phyloP scores from a whole-genome alignment of 768 basidiomycete genomes.

The Rhodocollybia butyracea region DNA sequence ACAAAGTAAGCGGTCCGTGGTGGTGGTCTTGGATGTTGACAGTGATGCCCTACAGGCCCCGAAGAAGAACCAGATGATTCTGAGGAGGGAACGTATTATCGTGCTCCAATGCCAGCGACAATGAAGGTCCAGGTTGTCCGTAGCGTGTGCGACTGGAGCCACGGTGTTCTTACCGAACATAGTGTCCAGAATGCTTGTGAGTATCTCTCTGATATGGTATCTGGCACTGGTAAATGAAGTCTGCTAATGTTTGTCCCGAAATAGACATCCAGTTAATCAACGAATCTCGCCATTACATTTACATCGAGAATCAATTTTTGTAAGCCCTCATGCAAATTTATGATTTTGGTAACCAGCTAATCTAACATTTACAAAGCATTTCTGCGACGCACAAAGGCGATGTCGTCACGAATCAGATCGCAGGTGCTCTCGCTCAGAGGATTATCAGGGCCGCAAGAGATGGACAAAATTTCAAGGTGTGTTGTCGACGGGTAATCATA shows the following conservation, averaged over 20 bases:
- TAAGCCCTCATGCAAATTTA: conserved; percentile 31
- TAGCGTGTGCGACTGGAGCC: conserved; percentile 91
- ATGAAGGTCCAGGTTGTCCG: conserved; percentile 80
- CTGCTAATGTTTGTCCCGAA: not conserved
- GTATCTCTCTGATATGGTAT: conserved; percentile 22
- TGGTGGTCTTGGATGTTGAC: not conserved
- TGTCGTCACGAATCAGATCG: conserved; percentile 81
- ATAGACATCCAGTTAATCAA: conserved; percentile 76
- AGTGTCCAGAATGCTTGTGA: conserved; percentile 93
- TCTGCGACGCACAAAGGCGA: conserved; percentile 64
- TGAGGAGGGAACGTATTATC: conserved; percentile 39
- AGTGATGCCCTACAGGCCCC: not conserved
- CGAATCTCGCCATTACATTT: conserved; percentile 86
- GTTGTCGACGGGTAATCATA: too few species aligned
- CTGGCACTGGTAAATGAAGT: not conserved
- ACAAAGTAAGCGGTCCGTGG: conserved; percentile 17
- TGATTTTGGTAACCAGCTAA: conserved; percentile 1
- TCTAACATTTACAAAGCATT: conserved; percentile 64
- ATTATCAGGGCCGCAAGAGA: conserved; percentile 76
- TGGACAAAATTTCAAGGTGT: conserved; percentile 74
- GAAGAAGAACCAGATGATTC: conserved; percentile 26
- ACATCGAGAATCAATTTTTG: conserved; percentile 96
- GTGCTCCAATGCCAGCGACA: conserved; percentile 40
- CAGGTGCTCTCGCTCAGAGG: conserved; percentile 75
- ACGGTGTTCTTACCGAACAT: conserved; percentile 84